phyloP scores from a whole-genome alignment of 441 rosid species.

The Croton setiger region DNA sequence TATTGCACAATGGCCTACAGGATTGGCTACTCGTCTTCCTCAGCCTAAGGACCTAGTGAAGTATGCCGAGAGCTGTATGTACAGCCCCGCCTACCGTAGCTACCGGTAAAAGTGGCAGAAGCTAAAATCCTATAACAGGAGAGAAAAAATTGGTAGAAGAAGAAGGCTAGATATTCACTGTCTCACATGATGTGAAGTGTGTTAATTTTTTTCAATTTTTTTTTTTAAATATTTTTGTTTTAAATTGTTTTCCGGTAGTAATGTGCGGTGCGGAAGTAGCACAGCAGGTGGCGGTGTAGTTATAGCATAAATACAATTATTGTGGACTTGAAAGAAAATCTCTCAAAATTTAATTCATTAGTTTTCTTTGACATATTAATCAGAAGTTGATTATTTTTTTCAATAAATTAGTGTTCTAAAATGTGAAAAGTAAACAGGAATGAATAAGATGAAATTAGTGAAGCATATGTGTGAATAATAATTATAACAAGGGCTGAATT shows the following conservation, averaged over 20 bases:
- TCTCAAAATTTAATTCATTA: slow-evolving; percentile 10
- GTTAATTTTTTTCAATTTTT: not conserved
- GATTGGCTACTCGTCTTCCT: slow-evolving; percentile 84
- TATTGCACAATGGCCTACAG: slow-evolving; percentile 28
- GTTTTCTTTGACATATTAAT: not conserved
- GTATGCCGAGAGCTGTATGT: slow-evolving; percentile 82
- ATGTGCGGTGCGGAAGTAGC: slow-evolving; percentile 9
- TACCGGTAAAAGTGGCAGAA: slow-evolving; percentile 44
- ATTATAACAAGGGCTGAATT: too few species aligned
- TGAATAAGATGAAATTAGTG: too few species aligned
- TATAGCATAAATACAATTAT: not conserved
- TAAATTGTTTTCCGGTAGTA: slow-evolving; percentile 9
- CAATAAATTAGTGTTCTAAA: too few species aligned
- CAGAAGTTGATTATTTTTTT: too few species aligned
- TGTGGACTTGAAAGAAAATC: not conserved
- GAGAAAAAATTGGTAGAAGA: not conserved
- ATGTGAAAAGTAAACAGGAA: too few species aligned
- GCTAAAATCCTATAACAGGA: not conserved
- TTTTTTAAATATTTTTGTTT: not conserved
- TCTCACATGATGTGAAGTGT: slow-evolving; percentile 2
- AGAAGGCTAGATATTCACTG: not conserved
- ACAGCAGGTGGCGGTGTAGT: slow-evolving; percentile 22
- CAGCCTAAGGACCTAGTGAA: slow-evolving; percentile 71
- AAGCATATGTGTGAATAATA: too few species aligned
- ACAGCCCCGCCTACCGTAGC: slow-evolving; percentile 71